Evolutionary conservation across 1,139 yeast genomes (phyloP).

Genomic region (Scheffersomyces quercinus): DNA sequence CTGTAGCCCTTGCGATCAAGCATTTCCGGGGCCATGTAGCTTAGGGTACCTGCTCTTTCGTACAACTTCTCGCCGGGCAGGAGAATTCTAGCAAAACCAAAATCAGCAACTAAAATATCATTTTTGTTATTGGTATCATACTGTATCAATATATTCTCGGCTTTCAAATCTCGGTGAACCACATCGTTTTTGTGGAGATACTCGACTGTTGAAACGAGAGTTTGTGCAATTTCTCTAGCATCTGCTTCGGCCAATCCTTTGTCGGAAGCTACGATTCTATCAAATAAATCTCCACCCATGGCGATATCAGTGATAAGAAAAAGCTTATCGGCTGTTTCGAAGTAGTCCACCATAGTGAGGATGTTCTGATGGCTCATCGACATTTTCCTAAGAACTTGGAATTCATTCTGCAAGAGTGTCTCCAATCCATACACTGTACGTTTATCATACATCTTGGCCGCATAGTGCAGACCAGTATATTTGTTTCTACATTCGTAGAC

Average conservation of each 20-base stretch:
- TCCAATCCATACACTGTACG: slow-evolving; percentile 36
- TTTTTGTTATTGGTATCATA: slow-evolving; percentile 29
- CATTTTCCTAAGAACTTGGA: slow-evolving; percentile 51
- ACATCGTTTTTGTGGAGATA: slow-evolving; percentile 33
- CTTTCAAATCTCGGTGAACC: slow-evolving; percentile 46
- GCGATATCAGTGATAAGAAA: slow-evolving; percentile 70
- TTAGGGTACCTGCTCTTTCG: slow-evolving; percentile 62
- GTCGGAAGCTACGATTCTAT: slow-evolving; percentile 54
- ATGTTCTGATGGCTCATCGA: slow-evolving; percentile 49
- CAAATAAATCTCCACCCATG: slow-evolving; percentile 69
- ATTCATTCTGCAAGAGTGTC: slow-evolving; percentile 51
- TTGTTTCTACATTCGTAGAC: slow-evolving; percentile 41
- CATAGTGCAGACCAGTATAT: slow-evolving; percentile 34
- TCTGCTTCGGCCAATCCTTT: slow-evolving; percentile 44
- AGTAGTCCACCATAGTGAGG: slow-evolving; percentile 65
- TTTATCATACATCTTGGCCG: slow-evolving; percentile 39
- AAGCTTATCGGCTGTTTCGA: slow-evolving; percentile 61
- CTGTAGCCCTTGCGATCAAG: slow-evolving; percentile 55
- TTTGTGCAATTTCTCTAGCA: slow-evolving; percentile 41
- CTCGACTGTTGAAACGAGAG: slow-evolving; percentile 29
- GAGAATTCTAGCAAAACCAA: slow-evolving; percentile 56
- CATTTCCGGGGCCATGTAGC: slow-evolving; percentile 77
- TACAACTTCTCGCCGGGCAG: slow-evolving; percentile 25
- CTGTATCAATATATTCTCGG: slow-evolving; percentile 41
- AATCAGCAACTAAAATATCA: slow-evolving; percentile 63